Evolutionary conservation across 116 monocot species (phyloP).

Genomic region (Cymodocea nodosa): DNA sequence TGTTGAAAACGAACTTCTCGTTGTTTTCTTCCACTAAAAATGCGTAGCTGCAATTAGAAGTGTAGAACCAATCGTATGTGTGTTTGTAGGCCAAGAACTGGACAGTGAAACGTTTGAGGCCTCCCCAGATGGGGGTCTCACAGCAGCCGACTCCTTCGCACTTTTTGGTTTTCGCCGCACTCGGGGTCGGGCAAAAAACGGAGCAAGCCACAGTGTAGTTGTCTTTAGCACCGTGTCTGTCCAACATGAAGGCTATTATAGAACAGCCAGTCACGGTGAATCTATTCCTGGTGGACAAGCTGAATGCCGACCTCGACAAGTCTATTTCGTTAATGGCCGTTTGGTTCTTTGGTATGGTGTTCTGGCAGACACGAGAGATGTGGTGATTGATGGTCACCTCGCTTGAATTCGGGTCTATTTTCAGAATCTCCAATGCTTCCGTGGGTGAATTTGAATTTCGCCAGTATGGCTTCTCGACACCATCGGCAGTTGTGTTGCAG

Average conservation of each 20-base stretch:
- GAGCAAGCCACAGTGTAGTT: slow-evolving; percentile 4
- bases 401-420: not conserved
- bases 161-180: slow-evolving; percentile 2
- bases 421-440: not conserved
- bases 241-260: slow-evolving; percentile 3
- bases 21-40: no score
- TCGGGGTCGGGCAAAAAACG: not conserved
- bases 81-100: not conserved
- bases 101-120: not conserved
- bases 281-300: slow-evolving; percentile 17
- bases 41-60: no score
- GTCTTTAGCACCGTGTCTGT: not conserved
- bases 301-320: not conserved
- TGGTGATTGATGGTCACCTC: not conserved
- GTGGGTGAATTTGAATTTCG: no score
- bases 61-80: no score
- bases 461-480: slow-evolving; percentile 1
- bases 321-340: not conserved
- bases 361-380: not conserved
- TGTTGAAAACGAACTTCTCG: no score
- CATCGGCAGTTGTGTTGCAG: slow-evolving; percentile 9
- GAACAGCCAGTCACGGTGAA: slow-evolving; percentile 28
- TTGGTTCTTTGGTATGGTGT: not conserved
- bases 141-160: slow-evolving; percentile 33
- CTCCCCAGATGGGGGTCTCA: slow-evolving; percentile 6